Conservation (phyloP, 116 monocot genomes). For the Trichopus zeylanicus region DNA sequence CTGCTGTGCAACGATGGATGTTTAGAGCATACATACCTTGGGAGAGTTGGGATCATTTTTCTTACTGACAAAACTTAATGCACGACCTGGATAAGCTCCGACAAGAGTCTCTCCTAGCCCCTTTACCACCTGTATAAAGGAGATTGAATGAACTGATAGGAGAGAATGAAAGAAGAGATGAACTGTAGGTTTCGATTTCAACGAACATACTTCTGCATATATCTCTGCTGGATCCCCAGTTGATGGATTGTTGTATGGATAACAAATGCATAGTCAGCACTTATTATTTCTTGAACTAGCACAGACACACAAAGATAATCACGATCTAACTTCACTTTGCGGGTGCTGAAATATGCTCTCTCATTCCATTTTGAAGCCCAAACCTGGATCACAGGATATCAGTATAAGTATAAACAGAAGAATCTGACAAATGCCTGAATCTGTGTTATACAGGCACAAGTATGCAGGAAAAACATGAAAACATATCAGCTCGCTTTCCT, state of each 20-base stretch:
- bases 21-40: slow-evolving; percentile 29
- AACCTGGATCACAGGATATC: slow-evolving; percentile 40
- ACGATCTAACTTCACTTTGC: slow-evolving; percentile 83
- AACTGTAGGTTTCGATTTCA: not conserved
- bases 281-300: slow-evolving; percentile 89
- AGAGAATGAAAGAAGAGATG: not conserved
- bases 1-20: too few species aligned
- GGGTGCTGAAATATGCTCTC: slow-evolving; percentile 93
- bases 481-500: not conserved
- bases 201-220: slow-evolving; percentile 65
- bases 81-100: slow-evolving; percentile 96
- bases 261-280: slow-evolving; percentile 95
- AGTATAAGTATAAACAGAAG: not conserved
- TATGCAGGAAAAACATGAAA: not conserved
- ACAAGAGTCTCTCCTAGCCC: slow-evolving; percentile 97
- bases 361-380: slow-evolving; percentile 99
- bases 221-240: slow-evolving; percentile 85
- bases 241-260: slow-evolving; percentile 91
- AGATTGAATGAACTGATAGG: not conserved
- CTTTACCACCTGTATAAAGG: slow-evolving; percentile 59
- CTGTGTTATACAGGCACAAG: not conserved
- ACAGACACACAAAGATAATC: slow-evolving; percentile 94
- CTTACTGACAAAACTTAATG: slow-evolving; percentile 78
- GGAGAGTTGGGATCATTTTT: slow-evolving; percentile 69
- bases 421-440: not conserved